Percentiles rank a stretch among this genome's conserved stretches.
Conservation (phyloP, 495 filamentous ascomycete species). For the Venustampulla echinocandica region DNA sequence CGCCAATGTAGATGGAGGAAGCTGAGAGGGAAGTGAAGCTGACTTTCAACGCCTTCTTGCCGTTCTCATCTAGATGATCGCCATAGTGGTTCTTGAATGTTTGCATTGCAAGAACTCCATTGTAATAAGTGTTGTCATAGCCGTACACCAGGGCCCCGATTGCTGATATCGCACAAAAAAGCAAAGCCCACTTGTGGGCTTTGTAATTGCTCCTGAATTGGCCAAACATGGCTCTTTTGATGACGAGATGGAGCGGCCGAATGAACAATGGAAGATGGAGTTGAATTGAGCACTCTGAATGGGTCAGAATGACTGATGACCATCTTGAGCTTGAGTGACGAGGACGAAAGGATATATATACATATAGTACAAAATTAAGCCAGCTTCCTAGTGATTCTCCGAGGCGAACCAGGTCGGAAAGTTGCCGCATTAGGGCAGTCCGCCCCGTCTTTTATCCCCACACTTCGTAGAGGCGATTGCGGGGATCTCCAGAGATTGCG, state of each 20-base stretch:
- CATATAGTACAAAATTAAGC: background rate
- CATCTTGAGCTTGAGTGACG: background rate
- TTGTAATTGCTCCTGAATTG: background rate
- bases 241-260: background rate
- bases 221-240: background rate
- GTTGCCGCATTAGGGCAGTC: background rate
- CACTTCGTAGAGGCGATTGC: background rate
- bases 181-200: slow-evolving; percentile 12
- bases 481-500: background rate
- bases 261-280: background rate
- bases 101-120: slow-evolving; percentile 20
- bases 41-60: slow-evolving; percentile 3
- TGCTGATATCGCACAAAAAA: slow-evolving; percentile 14
- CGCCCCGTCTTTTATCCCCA: background rate
- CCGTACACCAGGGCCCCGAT: slow-evolving; percentile 15
- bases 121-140: slow-evolving; percentile 23
- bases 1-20: slow-evolving; percentile 23
- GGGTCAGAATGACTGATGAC: background rate
- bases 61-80: slow-evolving; percentile 1
- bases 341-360: background rate
- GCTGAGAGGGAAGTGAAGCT: slow-evolving; percentile 19
- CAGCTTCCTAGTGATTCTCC: background rate
- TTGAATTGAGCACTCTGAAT: background rate
- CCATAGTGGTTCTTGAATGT: slow-evolving; percentile 19
- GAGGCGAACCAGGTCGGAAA: background rate